phyloP scores from a whole-genome alignment of 495 filamentous ascomycete genomes.

The Xylaria castorea region DNA sequence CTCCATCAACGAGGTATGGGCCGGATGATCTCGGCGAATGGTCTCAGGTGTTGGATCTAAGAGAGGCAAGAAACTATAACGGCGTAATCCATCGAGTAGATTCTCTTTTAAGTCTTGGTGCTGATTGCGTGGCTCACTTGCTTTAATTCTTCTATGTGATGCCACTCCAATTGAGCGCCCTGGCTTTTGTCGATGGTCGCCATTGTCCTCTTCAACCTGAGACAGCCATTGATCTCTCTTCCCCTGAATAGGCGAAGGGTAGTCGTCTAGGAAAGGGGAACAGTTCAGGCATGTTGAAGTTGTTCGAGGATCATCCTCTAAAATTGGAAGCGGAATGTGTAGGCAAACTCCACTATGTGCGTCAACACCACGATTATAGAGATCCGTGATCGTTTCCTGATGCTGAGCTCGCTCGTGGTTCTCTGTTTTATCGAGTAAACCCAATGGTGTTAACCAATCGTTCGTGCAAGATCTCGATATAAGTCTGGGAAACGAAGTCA shows the following conservation, averaged over 20 bases:
- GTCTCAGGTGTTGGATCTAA: conserved; percentile 10
- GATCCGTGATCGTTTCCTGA: not conserved
- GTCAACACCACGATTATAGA: conserved; percentile 21
- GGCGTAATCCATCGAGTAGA: conserved; percentile 2
- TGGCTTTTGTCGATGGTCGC: not conserved
- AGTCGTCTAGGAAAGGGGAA: not conserved
- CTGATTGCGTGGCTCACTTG: not conserved
- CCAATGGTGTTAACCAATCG: conserved; percentile 40
- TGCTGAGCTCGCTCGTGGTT: not conserved
- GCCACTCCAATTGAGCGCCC: conserved; percentile 19
- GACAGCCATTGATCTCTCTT: not conserved
- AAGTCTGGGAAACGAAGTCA: conserved; percentile 36
- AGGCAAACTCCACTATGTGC: conserved; percentile 16
- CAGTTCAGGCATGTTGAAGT: not conserved
- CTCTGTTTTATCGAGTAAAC: conserved; percentile 27
- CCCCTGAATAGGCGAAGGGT: not conserved
- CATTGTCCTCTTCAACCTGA: not conserved
- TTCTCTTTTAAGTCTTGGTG: not conserved
- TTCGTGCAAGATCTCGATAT: conserved; percentile 34
- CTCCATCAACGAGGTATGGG: not conserved
- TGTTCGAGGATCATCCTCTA: conserved; percentile 20
- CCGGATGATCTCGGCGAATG: not conserved
- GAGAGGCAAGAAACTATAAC: conserved; percentile 22
- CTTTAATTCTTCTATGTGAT: conserved; percentile 13
- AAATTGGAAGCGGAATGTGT: conserved; percentile 3